Evolutionary conservation across 768 basidiomycete genomes (phyloP).

Genomic region (Lepiota subincarnata): DNA sequence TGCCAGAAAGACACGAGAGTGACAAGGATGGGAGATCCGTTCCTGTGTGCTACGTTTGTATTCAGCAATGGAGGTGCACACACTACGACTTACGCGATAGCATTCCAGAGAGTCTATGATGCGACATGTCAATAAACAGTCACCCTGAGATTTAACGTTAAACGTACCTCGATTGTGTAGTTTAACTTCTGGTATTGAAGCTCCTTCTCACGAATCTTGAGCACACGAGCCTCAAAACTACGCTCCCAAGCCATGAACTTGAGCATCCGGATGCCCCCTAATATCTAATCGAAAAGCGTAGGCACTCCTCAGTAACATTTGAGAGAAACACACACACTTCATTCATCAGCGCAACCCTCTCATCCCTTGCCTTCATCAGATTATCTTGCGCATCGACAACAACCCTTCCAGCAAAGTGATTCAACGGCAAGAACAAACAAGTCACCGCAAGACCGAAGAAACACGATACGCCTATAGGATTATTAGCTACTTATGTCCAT

Average conservation of each 20-base stretch:
- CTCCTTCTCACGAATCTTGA: slow-evolving; percentile 74
- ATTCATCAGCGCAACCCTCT: slow-evolving; percentile 89
- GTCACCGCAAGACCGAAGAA: slow-evolving; percentile 78
- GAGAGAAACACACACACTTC: slow-evolving; percentile 34
- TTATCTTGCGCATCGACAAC: slow-evolving; percentile 71
- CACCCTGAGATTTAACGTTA: background rate
- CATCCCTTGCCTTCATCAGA: slow-evolving; percentile 89
- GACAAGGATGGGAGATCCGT: slow-evolving; percentile 61
- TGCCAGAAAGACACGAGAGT: slow-evolving; percentile 65
- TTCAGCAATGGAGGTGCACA: background rate
- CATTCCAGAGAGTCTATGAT: slow-evolving; percentile 40
- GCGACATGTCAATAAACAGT: background rate
- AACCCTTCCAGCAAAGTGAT: slow-evolving; percentile 79
- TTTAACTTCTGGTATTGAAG: slow-evolving; percentile 81
- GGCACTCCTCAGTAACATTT: background rate
- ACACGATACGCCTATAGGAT: slow-evolving; percentile 51
- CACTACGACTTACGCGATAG: slow-evolving; percentile 34
- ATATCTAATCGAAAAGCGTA: slow-evolving; percentile 42
- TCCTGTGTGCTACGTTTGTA: slow-evolving; percentile 28
- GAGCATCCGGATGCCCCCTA: slow-evolving; percentile 88
- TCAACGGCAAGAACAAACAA: slow-evolving; percentile 68
- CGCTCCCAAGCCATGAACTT: slow-evolving; percentile 98
- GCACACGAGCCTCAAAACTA: slow-evolving; percentile 73
- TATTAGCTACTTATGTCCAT: background rate
- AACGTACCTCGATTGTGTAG: slow-evolving; percentile 73